A percentile compares a stretch with the other conserved stretches of the same genome.
Evolutionary conservation across 2,329 filamentous ascomycete genomes (phyloP).

Genomic region (Chlorencoelia australis): DNA sequence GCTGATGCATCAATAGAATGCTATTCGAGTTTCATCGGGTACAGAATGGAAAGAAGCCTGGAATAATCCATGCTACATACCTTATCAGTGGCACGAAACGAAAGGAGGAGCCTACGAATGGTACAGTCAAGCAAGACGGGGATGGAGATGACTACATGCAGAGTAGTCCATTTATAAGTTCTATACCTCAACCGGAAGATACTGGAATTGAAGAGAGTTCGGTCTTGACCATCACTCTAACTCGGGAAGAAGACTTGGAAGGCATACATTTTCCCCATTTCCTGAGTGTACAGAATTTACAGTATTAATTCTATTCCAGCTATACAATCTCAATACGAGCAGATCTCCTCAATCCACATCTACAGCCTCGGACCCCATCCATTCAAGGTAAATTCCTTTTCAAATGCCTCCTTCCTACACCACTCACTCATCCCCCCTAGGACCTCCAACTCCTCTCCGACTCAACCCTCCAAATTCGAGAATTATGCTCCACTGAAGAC

Average conservation of each 20-base stretch:
- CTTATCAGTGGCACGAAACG: slow-evolving; percentile 63
- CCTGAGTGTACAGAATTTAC: not conserved
- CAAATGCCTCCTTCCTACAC: not conserved
- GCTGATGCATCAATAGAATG: slow-evolving; percentile 47
- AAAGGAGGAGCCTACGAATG: slow-evolving; percentile 23
- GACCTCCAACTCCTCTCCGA: slow-evolving; percentile 65
- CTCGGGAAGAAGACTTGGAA: slow-evolving; percentile 62
- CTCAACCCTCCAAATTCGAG: slow-evolving; percentile 51
- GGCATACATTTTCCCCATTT: slow-evolving; percentile 35
- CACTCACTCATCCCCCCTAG: slow-evolving; percentile 14
- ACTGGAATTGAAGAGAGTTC: slow-evolving; percentile 41
- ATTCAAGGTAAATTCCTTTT: slow-evolving; percentile 42
- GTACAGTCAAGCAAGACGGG: slow-evolving; percentile 36
- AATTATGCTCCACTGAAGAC: slow-evolving; percentile 47
- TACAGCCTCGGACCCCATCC: slow-evolving; percentile 72
- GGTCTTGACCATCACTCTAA: slow-evolving; percentile 53
- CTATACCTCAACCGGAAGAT: slow-evolving; percentile 45
- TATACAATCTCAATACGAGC: slow-evolving; percentile 55
- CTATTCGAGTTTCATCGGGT: slow-evolving; percentile 74
- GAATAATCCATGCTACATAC: slow-evolving; percentile 85
- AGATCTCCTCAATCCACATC: slow-evolving; percentile 71
- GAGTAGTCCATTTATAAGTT: slow-evolving; percentile 59
- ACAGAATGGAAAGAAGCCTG: slow-evolving; percentile 65
- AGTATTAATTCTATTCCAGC: slow-evolving; percentile 35
- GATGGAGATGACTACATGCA: slow-evolving; percentile 59